Percentiles rank a stretch among this genome's conserved stretches.
Conservation (phyloP, 2,329 filamentous ascomycete genomes). For the Ascochyta clinopodiicola region DNA sequence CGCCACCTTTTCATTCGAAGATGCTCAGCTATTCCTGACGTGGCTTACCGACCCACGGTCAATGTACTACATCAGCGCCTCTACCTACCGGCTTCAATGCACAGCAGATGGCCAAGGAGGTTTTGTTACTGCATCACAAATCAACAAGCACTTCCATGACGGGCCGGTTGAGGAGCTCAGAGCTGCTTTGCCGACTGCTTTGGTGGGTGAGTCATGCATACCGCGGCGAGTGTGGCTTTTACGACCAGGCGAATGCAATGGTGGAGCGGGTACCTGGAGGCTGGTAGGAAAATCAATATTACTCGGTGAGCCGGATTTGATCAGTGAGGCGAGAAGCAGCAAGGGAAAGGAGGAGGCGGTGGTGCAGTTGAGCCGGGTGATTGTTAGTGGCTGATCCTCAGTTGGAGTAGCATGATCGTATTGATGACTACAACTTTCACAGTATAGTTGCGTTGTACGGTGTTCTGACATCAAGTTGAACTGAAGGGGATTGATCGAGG, state of each 20-base stretch:
- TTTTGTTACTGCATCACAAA: slow-evolving; percentile 2
- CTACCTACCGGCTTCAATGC: slow-evolving; percentile 5
- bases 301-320: slow-evolving; percentile 24
- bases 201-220: slow-evolving; percentile 16
- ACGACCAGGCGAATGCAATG: slow-evolving; percentile 4
- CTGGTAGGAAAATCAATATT: slow-evolving; percentile 22
- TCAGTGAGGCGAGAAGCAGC: background rate
- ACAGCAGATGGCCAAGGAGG: background rate
- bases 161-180: slow-evolving; percentile 9
- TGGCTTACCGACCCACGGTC: slow-evolving; percentile 28
- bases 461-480: background rate
- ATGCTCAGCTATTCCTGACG: slow-evolving; percentile 22
- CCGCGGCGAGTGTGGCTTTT: slow-evolving; percentile 20
- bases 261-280: slow-evolving; percentile 9
- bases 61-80: slow-evolving; percentile 19
- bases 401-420: background rate
- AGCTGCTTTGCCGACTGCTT: slow-evolving; percentile 19
- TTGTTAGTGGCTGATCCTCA: slow-evolving; percentile 5
- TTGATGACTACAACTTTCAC: background rate
- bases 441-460: too few species aligned
- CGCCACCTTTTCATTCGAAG: slow-evolving; percentile 5
- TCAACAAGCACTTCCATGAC: slow-evolving; percentile 14
- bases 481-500: background rate
- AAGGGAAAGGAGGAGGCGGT: slow-evolving; percentile 6
- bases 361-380: background rate